Evolutionary conservation across 306 rosid species (phyloP).

Genomic region (Quercus suber): DNA sequence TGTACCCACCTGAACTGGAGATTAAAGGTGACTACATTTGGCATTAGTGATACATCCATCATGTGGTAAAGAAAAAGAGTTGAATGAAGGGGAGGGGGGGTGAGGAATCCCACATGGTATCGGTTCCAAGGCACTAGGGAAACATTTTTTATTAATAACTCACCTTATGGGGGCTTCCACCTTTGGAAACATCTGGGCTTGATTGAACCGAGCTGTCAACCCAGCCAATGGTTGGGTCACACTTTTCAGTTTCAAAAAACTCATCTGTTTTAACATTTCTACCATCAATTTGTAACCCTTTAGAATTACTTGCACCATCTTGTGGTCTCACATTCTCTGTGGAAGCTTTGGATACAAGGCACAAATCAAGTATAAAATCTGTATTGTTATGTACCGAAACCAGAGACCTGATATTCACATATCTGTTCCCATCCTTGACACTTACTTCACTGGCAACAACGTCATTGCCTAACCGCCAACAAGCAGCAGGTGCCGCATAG

Average conservation of each 20-base stretch:
- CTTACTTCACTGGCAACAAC: conserved; percentile 96
- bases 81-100: not conserved
- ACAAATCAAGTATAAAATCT: conserved; percentile 62
- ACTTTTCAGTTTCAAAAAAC: conserved; percentile 70
- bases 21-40: not conserved
- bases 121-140: conserved; percentile 10
- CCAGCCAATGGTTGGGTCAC: conserved; percentile 66
- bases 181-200: conserved; percentile 41
- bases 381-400: conserved; percentile 82
- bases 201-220: conserved; percentile 38
- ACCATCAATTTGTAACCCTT: conserved; percentile 31
- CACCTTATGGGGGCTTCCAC: conserved; percentile 56
- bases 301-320: conserved; percentile 39
- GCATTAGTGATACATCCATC: not conserved
- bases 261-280: conserved; percentile 48
- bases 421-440: conserved; percentile 81
- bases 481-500: conserved; percentile 94
- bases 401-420: conserved; percentile 81
- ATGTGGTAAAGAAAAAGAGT: not conserved
- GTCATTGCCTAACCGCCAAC: conserved; percentile 91
- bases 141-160: conserved; percentile 2
- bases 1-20: not conserved
- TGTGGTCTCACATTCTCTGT: conserved; percentile 22
- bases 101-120: conserved; percentile 5
- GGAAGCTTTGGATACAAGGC: conserved; percentile 52